Conservation (phyloP, 306 rosid genomes). For the Crotalaria pallida region DNA sequence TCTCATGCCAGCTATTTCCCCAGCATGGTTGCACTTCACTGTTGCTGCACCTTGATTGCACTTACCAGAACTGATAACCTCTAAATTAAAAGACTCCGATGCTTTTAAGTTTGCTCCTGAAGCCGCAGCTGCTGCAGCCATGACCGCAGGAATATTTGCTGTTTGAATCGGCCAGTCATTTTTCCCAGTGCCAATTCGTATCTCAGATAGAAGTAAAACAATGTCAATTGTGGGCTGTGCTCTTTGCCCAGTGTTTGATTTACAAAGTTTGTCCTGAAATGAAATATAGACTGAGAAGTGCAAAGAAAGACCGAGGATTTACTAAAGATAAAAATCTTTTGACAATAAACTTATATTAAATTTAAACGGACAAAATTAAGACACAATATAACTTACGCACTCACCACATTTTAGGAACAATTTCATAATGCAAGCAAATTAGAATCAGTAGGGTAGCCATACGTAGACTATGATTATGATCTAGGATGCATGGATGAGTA, state of each 20-base stretch:
- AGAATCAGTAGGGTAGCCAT: background rate
- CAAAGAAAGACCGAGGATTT: slow-evolving; percentile 17
- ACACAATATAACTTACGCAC: slow-evolving; percentile 3
- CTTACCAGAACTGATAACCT: slow-evolving; percentile 92
- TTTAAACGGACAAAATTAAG: background rate
- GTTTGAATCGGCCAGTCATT: slow-evolving; percentile 85
- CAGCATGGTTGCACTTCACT: slow-evolving; percentile 93
- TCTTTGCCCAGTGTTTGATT: slow-evolving; percentile 93
- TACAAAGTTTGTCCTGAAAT: slow-evolving; percentile 84
- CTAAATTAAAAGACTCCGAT: slow-evolving; percentile 87
- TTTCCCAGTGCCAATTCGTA: slow-evolving; percentile 87
- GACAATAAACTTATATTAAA: background rate
- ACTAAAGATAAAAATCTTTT: background rate
- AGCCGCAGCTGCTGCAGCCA: slow-evolving; percentile 97
- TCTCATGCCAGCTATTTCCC: slow-evolving; percentile 99
- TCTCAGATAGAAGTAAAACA: slow-evolving; percentile 89
- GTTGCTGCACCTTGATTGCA: slow-evolving; percentile 92
- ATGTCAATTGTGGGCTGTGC: slow-evolving; percentile 89
- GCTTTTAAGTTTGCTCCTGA: slow-evolving; percentile 88
- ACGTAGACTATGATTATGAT: background rate
- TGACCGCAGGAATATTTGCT: slow-evolving; percentile 89
- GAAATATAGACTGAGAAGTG: slow-evolving; percentile 12
- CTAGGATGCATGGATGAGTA: background rate
- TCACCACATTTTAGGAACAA: background rate
- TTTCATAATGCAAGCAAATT: background rate